Base-by-base conservation (phyloP, 1,284 basidiomycete genomes). In the Melampsora occidentalis region DNA sequence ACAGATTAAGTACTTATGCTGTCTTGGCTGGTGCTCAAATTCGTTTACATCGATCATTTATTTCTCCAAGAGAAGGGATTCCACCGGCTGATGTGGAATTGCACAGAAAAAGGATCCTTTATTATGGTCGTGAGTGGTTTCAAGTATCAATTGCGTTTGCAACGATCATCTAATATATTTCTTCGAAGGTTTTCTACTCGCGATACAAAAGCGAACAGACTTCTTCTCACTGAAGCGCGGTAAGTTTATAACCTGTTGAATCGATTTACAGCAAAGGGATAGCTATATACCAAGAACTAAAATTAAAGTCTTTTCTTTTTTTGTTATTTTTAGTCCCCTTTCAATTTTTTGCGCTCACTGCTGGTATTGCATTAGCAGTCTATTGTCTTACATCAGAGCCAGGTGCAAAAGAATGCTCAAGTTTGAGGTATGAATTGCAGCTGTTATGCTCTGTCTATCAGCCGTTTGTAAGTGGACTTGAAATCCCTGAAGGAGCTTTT, bases 321-420 rank as follows among this genome's bases (percentile, higher is more conserved):
- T 35, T 72, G 35, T 25, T 9, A 53, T 25, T 25, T 5, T 42
- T 20, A 73, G 71, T 66, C n/a, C 63, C 71, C 18, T 53, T 73
- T 25, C 62, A 73, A 35, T 66, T 73, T 28, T 65, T 65, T 46
- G 63, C 65, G n/a, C 25, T 73, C 28, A 65, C 48, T 22, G 49
- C 71, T 2, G 53, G 46, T 2, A 73, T 73, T 25, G 63, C 71
- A 31, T 64, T 73, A 53, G 71, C 71, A 22, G 71, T 73, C 28
- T 73, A 65, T 53, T 73, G 71, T 25, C 53, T 73, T 42, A 73
- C 71, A n/a, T 48, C 49, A n/a, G 49, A 66, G n/a, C 64, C 63
- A 25, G 31, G 16, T 14, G 62, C 63, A 20, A 62, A 57, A 57
- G 71, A 65, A 7, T 42, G 39, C 39, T 1, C 39, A 42, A 42